These are phyloP conservation scores for Discostella pseudostelligera DNA, from an alignment of 108 stramenopile genomes.

Conservation along the genomic window DNA sequence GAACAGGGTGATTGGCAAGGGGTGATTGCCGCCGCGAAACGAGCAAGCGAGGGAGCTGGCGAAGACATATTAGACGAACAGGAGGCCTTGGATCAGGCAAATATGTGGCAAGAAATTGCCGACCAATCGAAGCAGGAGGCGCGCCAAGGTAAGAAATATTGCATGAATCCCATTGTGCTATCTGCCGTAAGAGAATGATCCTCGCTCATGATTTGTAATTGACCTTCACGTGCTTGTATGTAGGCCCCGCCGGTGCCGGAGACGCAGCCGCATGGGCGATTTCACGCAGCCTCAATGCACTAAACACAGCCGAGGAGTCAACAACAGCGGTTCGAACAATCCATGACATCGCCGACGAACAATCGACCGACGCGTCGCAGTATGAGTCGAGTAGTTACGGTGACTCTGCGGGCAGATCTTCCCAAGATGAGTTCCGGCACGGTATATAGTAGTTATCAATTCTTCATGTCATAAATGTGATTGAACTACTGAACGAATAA, in stretches of 20 bases:
- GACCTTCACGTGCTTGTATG: not conserved
- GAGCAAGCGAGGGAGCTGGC: slow-evolving; percentile 34
- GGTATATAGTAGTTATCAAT: slow-evolving; percentile 19
- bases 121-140: slow-evolving; percentile 77
- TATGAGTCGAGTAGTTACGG: slow-evolving; percentile 46
- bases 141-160: slow-evolving; percentile 20
- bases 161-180: not conserved
- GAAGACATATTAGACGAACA: slow-evolving; percentile 60
- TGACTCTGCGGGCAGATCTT: slow-evolving; percentile 15
- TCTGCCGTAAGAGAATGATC: not conserved
- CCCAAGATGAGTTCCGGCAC: slow-evolving; percentile 24
- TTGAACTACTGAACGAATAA: not conserved
- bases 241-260: slow-evolving; percentile 57
- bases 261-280: slow-evolving; percentile 91
- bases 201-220: not conserved
- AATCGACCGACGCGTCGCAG: slow-evolving; percentile 37
- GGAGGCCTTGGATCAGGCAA: slow-evolving; percentile 81
- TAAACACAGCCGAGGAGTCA: slow-evolving; percentile 32
- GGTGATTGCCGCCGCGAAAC: slow-evolving; percentile 71
- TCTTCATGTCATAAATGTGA: not conserved
- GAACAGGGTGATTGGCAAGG: slow-evolving; percentile 84
- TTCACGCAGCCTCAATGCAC: slow-evolving; percentile 60
- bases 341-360: slow-evolving; percentile 44
- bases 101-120: slow-evolving; percentile 82
- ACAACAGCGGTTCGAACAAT: slow-evolving; percentile 26